Conservation (phyloP, 2,329 filamentous ascomycete genomes). For the Diplodia scrobiculata region DNA sequence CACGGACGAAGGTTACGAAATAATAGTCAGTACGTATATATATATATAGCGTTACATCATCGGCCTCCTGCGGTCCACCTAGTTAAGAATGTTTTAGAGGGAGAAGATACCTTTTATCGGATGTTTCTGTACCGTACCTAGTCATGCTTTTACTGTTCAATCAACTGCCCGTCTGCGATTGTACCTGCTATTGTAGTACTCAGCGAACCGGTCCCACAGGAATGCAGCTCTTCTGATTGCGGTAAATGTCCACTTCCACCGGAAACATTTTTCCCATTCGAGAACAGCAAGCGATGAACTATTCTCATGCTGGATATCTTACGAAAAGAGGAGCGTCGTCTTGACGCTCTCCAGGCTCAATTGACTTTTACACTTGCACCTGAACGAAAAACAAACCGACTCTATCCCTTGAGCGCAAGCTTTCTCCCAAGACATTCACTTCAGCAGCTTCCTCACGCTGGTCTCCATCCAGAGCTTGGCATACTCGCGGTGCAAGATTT, state of each 20-base stretch:
- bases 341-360: background rate
- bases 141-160: background rate
- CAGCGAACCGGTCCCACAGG: background rate
- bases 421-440: constrained; percentile 29
- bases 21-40: background rate
- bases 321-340: background rate
- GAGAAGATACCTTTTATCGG: background rate
- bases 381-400: background rate
- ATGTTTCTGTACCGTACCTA: background rate
- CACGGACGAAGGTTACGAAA: background rate
- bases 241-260: background rate
- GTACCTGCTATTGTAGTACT: background rate
- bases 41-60: background rate
- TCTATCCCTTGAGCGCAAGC: background rate
- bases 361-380: background rate
- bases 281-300: background rate
- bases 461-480: constrained; percentile 49
- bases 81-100: no score
- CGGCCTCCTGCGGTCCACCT: background rate
- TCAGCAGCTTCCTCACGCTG: constrained; percentile 44
- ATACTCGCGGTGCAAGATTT: constrained; percentile 42
- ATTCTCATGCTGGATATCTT: background rate
- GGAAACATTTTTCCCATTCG: background rate
- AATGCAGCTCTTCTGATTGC: background rate
- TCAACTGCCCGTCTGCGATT: background rate